Evolutionary conservation across 345 rosid species (phyloP), one percentile per base, ranked within the genome.

Genomic region (Laguncularia racemosa): DNA sequence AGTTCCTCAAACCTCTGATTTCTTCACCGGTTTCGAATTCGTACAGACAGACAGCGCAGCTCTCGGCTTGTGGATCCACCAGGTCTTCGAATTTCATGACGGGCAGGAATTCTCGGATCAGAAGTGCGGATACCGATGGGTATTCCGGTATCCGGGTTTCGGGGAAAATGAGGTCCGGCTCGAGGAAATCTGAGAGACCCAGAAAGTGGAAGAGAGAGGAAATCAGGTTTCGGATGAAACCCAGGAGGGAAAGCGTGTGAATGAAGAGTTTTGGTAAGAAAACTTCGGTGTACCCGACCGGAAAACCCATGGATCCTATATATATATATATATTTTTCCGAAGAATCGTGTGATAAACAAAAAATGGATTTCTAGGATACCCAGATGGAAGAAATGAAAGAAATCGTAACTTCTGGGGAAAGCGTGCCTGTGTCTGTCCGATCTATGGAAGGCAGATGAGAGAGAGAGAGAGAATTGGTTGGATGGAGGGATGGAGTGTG

Each of bases 21-120:
- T 89, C 98, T 38, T 81, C 93, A 18, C 65, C 84, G 21, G 71
- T 83, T 62, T 78, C 91, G 62, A 92, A 83, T 61, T 92, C 96
- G 59, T 77, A 78, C 58, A 92, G 52, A 52, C 98, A 92, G 3
- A 92, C 98, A 1, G 95, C 96, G 53, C 98, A 92, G 58, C 79
- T 76, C 71, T 84, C 95, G 40, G 40, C 40, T 38, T 86, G 87
- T 38, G 67, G 71, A 49, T 87, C 85, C 28, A 50, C 50, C 1
- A 79, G 52, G 4, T 79, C 95, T 65, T 76, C 71, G 74, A 78
- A 89, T 72, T 79, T 83, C 16, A 71, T 61, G 4, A 84, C 86
- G 8, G 95, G 98, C 13, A 92, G 75, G 73, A 92, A 52, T 67
- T 89, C 98, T 12, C 93, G 88, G 80, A 92, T 80, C 63, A 89